Percentiles rank a stretch among this genome's conserved stretches.
phyloP scores from a whole-genome alignment of 1,284 basidiomycete species.

The Porogramme epimiltina region DNA sequence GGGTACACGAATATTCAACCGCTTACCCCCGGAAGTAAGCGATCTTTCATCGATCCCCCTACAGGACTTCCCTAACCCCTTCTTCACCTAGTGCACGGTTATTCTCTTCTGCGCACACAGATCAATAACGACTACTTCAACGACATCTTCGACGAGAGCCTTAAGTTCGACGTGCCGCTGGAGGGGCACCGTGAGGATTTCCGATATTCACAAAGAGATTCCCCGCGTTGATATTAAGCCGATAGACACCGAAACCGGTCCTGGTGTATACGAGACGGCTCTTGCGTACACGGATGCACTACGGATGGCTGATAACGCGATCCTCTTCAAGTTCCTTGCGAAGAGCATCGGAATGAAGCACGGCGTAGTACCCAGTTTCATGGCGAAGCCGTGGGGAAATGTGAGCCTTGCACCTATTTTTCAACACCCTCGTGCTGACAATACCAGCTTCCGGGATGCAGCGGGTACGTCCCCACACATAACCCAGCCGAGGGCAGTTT shows the following conservation, averaged over 20 bases:
- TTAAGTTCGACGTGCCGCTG: constrained; percentile 79
- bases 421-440: not conserved
- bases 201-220: not conserved
- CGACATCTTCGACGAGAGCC: constrained; percentile 81
- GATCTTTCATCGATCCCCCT: not conserved
- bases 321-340: constrained; percentile 90
- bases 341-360: constrained; percentile 92
- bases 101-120: constrained; percentile 86
- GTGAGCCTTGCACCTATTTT: constrained; percentile 45
- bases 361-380: constrained; percentile 92
- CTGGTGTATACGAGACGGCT: constrained; percentile 92
- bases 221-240: not conserved
- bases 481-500: not conserved
- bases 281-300: constrained; percentile 85
- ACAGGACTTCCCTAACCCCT: not conserved
- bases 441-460: constrained; percentile 83
- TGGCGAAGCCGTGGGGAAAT: constrained; percentile 96
- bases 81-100: constrained; percentile 78
- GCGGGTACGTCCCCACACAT: constrained; percentile 59
- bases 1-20: constrained; percentile 74
- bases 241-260: constrained; percentile 93
- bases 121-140: constrained; percentile 91
- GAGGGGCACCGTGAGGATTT: constrained; percentile 84
- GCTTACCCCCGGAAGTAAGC: constrained; percentile 85
- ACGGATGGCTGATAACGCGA: constrained; percentile 93